Base-by-base conservation (phyloP, 495 filamentous ascomycete genomes). In the Penicillium ochrochloron region DNA sequence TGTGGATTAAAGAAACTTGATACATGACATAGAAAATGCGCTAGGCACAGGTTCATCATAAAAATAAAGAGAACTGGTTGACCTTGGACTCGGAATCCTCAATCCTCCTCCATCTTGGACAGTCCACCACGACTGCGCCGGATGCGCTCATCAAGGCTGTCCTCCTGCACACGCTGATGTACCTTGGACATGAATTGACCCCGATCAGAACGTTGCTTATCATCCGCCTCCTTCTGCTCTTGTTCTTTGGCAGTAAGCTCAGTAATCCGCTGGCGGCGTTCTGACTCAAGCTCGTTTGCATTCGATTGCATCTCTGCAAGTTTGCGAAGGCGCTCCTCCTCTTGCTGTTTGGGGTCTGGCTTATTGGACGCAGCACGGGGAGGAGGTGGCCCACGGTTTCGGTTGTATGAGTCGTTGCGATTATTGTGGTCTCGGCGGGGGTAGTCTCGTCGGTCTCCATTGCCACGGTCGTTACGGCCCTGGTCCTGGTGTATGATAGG, bases 261-360 rank as follows among this genome's bases (percentile, higher is more conserved):
- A 1, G 86, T 84, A 23, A 97, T 79, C 29, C 93, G 87, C 48
- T 85, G 83, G 53, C 87, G 86, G 21, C 95, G 90, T 54, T 90
- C 87, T 41, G 82, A 67, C 73, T 97, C 91, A 63, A 99, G 82
- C 14, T 90, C 85, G 3, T 82, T 81, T n/a, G 95, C 95, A 59
- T 91, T 92, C 27, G 85, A 83, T 70, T 93, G 91, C 95, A 99
- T 99, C 37, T 89, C 90, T 19, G 90, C 92, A 5, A 98, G 80
- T 70, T 91, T 94, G 54, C 76, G 76, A 33, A 73, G 72, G 35
- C 79, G 79, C 46, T 84, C 80, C 63, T 80, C 80, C 35, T 78
- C 74, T 17, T 61, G 48, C 4, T 70, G 72, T 34, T 75, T 75
- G 23, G 67, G 62, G 21, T 71, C 69, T 12, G 62, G 52, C 21